These are phyloP conservation scores for Haplosporangium sp. DNA, from an alignment of 371 early-diverging fungal genomes.

Conservation along the genomic window DNA sequence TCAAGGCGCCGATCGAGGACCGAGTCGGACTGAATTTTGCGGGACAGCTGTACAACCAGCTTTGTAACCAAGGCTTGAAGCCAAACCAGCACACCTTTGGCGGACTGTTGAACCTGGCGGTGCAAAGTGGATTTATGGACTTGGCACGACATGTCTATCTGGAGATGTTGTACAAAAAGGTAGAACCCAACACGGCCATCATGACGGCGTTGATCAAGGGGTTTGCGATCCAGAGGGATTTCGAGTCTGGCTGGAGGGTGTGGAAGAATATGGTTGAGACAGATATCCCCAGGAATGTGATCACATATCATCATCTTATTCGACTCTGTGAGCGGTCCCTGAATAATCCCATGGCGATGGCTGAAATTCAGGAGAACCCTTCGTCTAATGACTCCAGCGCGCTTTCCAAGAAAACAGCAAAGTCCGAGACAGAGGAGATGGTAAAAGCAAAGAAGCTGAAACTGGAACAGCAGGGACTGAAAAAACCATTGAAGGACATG, in stretches of 20 bases:
- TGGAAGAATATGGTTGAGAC: slow-evolving; percentile 46
- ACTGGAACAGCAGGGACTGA: neutral
- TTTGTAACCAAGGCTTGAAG: slow-evolving; percentile 34
- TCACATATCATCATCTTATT: slow-evolving; percentile 44
- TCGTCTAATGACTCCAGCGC: too few species aligned
- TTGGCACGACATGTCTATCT: slow-evolving; percentile 29
- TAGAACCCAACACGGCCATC: slow-evolving; percentile 45
- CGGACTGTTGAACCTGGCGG: slow-evolving; percentile 20
- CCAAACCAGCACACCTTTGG: slow-evolving; percentile 47
- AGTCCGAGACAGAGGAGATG: neutral
- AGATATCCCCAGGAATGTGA: slow-evolving; percentile 45
- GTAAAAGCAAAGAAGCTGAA: neutral
- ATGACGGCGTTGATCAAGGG: slow-evolving; percentile 49
- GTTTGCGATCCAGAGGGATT: slow-evolving; percentile 37
- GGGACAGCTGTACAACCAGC: slow-evolving; percentile 32
- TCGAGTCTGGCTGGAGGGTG: slow-evolving; percentile 48
- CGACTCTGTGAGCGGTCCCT: slow-evolving; percentile 49
- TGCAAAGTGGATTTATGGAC: slow-evolving; percentile 19
- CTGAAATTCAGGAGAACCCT: neutral
- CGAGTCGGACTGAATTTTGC: slow-evolving; percentile 40
- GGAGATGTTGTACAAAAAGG: slow-evolving; percentile 34
- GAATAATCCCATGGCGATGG: slow-evolving; percentile 11
- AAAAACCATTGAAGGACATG: slow-evolving; percentile 3
- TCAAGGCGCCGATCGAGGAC: slow-evolving; percentile 27
- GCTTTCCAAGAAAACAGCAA: neutral